Percentiles rank a stretch among this genome's conserved stretches.
Evolutionary conservation across 805 yeast genomes (phyloP).

Genomic region (Jamesozyma gamospora): DNA sequence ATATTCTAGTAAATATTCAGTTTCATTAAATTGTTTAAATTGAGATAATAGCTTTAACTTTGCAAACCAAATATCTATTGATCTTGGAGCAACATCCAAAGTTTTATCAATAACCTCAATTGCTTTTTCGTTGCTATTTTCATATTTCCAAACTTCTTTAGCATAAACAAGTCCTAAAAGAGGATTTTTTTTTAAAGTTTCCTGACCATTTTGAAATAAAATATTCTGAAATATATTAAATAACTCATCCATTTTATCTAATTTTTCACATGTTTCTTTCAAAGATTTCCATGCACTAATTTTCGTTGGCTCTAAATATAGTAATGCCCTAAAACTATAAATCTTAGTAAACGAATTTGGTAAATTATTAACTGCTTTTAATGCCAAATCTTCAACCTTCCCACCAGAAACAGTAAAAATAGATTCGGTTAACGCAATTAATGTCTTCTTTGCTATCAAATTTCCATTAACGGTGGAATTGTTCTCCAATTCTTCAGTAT

Average conservation of each 20-base stretch:
- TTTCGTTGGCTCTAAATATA: slow-evolving; percentile 39
- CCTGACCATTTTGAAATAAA: slow-evolving; percentile 21
- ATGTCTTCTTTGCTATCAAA: slow-evolving; percentile 11
- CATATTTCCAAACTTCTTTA: slow-evolving; percentile 51
- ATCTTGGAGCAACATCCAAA: slow-evolving; percentile 33
- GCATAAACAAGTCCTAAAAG: slow-evolving; percentile 60
- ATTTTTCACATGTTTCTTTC: slow-evolving; percentile 29
- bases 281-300: slow-evolving; percentile 41
- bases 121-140: slow-evolving; percentile 41
- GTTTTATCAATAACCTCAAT: slow-evolving; percentile 44
- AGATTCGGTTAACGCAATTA: slow-evolving; percentile 38
- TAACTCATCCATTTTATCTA: slow-evolving; percentile 25
- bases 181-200: slow-evolving; percentile 38
- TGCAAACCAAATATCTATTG: slow-evolving; percentile 60
- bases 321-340: slow-evolving; percentile 34
- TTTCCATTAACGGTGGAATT: slow-evolving; percentile 17
- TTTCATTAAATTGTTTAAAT: slow-evolving; percentile 30
- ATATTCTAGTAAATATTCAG: slow-evolving; percentile 22
- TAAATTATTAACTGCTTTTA: slow-evolving; percentile 15
- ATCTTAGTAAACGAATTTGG: slow-evolving; percentile 26
- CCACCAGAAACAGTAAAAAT: slow-evolving; percentile 37
- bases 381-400: slow-evolving; percentile 15
- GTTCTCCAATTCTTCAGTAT: slow-evolving; percentile 45
- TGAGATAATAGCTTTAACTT: slow-evolving; percentile 53
- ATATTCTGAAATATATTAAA: slow-evolving; percentile 45